Evolutionary conservation across 768 basidiomycete species (phyloP), one percentile per base, ranked within the genome.

Genomic region (Tubosaeta sp.): DNA sequence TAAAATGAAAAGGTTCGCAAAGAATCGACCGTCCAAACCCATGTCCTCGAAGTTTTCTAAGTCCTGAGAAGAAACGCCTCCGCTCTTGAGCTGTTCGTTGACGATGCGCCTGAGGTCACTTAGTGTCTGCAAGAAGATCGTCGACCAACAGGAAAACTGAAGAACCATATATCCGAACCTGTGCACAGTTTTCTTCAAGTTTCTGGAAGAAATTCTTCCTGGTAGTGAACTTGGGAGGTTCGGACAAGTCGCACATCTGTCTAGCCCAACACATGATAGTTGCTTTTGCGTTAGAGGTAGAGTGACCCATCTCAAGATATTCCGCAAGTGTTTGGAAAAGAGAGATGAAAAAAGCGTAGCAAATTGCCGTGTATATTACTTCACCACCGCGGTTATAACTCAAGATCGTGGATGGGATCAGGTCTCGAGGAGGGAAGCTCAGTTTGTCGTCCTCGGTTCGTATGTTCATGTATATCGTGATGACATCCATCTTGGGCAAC

Each of bases 301-400:
- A 10, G n/a, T 41, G 1, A 13, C 1, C 3, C 2, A 7, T 25
- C 1, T 38, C 24, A 4, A 52, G 45, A 21, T 21, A 13, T 24
- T 30, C 21, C 12, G 30, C 27, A 2, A 52, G 6, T 0, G 25
- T 44, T 1, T 43, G 16, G 40, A 52, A 52, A 11, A 52, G 51
- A 21, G 46, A 46, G 13, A 31, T 35, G 11, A 52, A 45, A 34
- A 52, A 53, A 1, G 42, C 18, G 16, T 39, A 48, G 34, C 46
- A 52, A 4, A 3, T 2, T 1, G 5, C 25, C n/a, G 3, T 6
- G 27, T 47, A 47, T 3, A 2, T 6, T 1, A 3, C 7, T 14
- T 35, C 34, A 12, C 2, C 6, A 8, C 0, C 3, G 4, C 29
- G 22, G 2, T 6, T 1, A 6, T 12, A 11, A 14, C n/a, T 29